Conservation (phyloP, 352 stramenopile genomes). For the Phytophthora pisi region DNA sequence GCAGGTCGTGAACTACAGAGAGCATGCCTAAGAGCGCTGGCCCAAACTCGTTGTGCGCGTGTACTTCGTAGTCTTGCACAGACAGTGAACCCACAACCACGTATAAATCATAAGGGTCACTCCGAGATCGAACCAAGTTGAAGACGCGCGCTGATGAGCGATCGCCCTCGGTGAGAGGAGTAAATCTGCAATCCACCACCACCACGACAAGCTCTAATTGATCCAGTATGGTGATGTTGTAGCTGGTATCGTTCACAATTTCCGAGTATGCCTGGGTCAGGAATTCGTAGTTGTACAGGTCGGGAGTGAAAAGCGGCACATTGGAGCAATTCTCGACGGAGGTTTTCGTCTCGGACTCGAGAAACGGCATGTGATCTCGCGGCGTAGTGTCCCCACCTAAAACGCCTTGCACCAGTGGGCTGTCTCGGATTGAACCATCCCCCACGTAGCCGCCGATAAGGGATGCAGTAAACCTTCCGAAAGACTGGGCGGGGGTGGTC, state of each 20-base stretch:
- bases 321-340: neutral
- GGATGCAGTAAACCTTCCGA: too few relatives aligned
- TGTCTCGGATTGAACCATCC: neutral
- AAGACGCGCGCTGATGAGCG: constrained; percentile 12
- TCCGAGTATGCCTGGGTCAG: constrained; percentile 14
- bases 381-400: too few relatives aligned
- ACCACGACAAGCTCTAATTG: constrained; percentile 23
- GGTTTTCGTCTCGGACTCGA: neutral
- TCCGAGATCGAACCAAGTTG: constrained; percentile 21
- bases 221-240: constrained; percentile 30
- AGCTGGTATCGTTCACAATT: constrained; percentile 20
- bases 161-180: constrained; percentile 6
- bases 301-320: neutral
- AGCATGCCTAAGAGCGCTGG: constrained; percentile 14
- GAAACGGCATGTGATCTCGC: too few relatives aligned
- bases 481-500: too few relatives aligned
- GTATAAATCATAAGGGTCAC: constrained; percentile 11
- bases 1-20: constrained; percentile 24
- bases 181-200: constrained; percentile 21
- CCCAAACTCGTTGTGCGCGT: constrained; percentile 6
- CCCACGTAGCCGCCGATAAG: too few relatives aligned
- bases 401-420: too few relatives aligned
- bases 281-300: constrained; percentile 30
- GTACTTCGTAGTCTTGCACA: neutral
- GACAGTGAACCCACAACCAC: constrained; percentile 15